phyloP scores from a whole-genome alignment of 768 basidiomycete species.

The Lactarius sanguifluus region DNA sequence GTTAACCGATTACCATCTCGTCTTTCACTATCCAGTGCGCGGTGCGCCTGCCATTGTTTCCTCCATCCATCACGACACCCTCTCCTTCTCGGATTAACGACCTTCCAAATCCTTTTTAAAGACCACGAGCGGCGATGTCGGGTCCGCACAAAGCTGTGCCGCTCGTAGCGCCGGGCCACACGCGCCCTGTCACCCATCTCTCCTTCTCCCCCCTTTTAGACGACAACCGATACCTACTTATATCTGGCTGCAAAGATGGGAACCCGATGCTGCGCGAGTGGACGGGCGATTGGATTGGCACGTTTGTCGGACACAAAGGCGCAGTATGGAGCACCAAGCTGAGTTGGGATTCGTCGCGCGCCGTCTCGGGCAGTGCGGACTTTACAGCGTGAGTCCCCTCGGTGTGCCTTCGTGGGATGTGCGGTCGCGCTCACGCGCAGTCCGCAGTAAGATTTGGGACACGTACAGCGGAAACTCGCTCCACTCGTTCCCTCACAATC shows the following conservation, averaged over 20 bases:
- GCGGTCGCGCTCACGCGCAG: conserved; percentile 16
- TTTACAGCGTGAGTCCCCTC: conserved; percentile 84
- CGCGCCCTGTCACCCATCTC: conserved; percentile 88
- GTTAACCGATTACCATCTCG: conserved; percentile 4
- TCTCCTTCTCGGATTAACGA: conserved; percentile 14
- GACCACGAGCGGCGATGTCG: conserved; percentile 22
- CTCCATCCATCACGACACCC: conserved; percentile 20
- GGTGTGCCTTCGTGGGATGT: conserved; percentile 23
- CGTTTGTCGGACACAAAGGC: conserved; percentile 86
- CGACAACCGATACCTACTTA: conserved; percentile 83
- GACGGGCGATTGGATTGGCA: conserved; percentile 99
- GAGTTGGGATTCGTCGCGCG: conserved; percentile 78
- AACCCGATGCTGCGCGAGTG: conserved; percentile 96
- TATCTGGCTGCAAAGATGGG: conserved; percentile 98
- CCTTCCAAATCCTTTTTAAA: conserved; percentile 11
- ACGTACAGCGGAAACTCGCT: conserved; percentile 83
- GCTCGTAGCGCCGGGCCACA: conserved; percentile 83
- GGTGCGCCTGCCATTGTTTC: conserved; percentile 34
- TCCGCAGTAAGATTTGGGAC: conserved; percentile 89
- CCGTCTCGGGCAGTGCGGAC: conserved; percentile 93
- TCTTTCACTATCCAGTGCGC: conserved; percentile 33
- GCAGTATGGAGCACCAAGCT: conserved; percentile 98
- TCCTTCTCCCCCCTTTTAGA: conserved; percentile 87
- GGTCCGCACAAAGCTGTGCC: conserved; percentile 56
- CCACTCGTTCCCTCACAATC: conserved; percentile 97